Conservation (phyloP, 139 green algal species). For the Coccomyxa sp. region DNA sequence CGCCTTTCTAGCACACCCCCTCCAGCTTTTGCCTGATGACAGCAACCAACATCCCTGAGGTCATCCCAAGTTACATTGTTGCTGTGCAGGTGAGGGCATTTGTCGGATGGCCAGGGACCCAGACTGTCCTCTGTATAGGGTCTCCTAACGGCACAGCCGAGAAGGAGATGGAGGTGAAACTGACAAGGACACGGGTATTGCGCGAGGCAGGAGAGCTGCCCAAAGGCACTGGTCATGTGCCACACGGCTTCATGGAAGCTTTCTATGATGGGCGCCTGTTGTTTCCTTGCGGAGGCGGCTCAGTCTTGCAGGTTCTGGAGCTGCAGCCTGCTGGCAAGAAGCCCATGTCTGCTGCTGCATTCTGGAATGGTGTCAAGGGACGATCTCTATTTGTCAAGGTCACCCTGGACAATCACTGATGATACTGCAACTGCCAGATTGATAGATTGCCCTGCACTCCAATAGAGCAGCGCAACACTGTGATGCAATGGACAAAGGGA, state of each 20-base stretch:
- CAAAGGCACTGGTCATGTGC: not conserved
- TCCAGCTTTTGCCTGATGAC: not conserved
- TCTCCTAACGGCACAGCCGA: not conserved
- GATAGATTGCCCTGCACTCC: not conserved
- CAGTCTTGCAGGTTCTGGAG: slow-evolving; percentile 48
- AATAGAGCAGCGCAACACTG: not conserved
- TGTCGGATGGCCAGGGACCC: slow-evolving; percentile 74
- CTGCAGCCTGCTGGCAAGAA: slow-evolving; percentile 81
- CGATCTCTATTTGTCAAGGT: not conserved
- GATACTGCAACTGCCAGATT: not conserved
- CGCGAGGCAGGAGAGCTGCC: not conserved
- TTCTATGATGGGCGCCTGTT: slow-evolving; percentile 5
- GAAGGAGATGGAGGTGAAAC: slow-evolving; percentile 29
- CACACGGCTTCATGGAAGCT: not conserved
- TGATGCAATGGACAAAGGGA: not conserved
- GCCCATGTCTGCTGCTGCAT: slow-evolving; percentile 51
- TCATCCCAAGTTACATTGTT: not conserved
- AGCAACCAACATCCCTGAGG: not conserved
- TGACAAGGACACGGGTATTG: slow-evolving; percentile 29
- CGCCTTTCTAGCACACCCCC: not conserved
- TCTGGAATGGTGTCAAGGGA: slow-evolving; percentile 69
- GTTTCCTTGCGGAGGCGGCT: slow-evolving; percentile 30
- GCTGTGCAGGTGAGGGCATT: slow-evolving; percentile 49
- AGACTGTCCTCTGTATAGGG: not conserved
- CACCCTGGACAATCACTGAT: not conserved